Evolutionary conservation across 2,329 filamentous ascomycete species (phyloP).

Genomic region (Pestalotiopsis fici): DNA sequence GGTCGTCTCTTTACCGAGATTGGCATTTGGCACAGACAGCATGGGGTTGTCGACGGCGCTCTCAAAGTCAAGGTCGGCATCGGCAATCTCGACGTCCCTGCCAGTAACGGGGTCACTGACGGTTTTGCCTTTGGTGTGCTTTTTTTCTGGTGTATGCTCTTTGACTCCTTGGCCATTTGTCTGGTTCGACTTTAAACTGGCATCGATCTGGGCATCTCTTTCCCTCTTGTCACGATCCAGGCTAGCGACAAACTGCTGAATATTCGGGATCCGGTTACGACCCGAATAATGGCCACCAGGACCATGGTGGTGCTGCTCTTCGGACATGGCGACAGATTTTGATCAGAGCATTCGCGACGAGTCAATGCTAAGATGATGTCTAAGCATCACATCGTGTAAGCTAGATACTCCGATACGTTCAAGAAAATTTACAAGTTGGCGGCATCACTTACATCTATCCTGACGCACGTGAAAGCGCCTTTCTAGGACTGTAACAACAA

Average conservation of each 20-base stretch:
- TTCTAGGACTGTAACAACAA: not conserved
- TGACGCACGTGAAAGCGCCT: no score
- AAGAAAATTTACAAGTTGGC: no score
- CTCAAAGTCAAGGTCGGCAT: conserved; percentile 71
- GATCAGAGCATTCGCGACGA: not conserved
- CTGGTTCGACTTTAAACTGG: conserved; percentile 43
- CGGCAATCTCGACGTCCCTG: conserved; percentile 81
- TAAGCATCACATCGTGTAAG: not conserved
- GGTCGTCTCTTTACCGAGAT: conserved; percentile 74
- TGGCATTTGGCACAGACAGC: conserved; percentile 87
- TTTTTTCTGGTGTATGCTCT: conserved; percentile 42
- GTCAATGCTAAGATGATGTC: not conserved
- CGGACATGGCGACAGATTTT: not conserved
- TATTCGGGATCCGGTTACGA: conserved; percentile 81
- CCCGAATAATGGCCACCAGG: conserved; percentile 70
- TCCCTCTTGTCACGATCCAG: conserved; percentile 79
- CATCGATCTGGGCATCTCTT: conserved; percentile 72
- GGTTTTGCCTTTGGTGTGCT: conserved; percentile 49
- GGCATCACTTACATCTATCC: no score
- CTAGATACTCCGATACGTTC: not conserved
- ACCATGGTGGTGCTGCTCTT: conserved; percentile 24
- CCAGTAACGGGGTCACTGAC: conserved; percentile 91
- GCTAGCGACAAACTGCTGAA: conserved; percentile 78
- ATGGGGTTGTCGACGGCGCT: conserved; percentile 71
- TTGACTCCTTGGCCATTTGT: conserved; percentile 28